Base-by-base conservation (phyloP, 2,329 filamentous ascomycete genomes). In the Rhynchosporium secalis region DNA sequence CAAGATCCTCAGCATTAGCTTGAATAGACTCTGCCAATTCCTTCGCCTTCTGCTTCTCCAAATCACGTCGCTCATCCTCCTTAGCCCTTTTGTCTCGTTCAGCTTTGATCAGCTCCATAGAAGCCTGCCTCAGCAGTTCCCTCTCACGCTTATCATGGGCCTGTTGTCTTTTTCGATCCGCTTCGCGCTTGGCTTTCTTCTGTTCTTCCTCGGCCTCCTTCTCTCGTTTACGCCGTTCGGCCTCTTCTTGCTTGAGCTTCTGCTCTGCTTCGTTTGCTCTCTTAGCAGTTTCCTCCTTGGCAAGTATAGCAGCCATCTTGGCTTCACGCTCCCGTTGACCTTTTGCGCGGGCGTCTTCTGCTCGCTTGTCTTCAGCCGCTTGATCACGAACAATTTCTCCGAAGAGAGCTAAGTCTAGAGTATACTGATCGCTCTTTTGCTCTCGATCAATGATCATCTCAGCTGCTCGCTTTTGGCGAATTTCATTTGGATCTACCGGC, bases 301-400 rank as follows among this genome's bases (percentile, higher is more conserved):
- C 46, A 43, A 60, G 38, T 3, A 56, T 45, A 15, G 48, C 56
- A 15, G 46, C 40, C 49, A 52, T 52, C 15, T 47, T 51, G 2
- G 36, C 46, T 5, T 64, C 62, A 4, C 59, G 54, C 43, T 64
- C 47, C 13, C 46, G 57, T 15, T 51, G 46, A 1, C 57, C 38
- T 10, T 38, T 48, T 1, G 46, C 46, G 33, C 57, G 57, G n/a
- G 59, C 57, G 36, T 63, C 62, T 47, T 59, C 51, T 3, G 59
- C 52, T n/a, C 62, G 64, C 38, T 60, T 40, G 40, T 45, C 54
- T 28, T 60, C 60, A 3, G 47, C 52, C 28, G 48, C 58, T 41
- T 56, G 46, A 31, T 70, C 66, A 13, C 36, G 41, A n/a, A 68
- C n/a, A 9, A 64, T 48, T 56, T 68, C 65, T 2, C 68, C 69